Evolutionary conservation across 371 early-diverging fungal species (phyloP), one percentile per base, ranked within the genome.

Genomic region (Phascolomyces articulosus): DNA sequence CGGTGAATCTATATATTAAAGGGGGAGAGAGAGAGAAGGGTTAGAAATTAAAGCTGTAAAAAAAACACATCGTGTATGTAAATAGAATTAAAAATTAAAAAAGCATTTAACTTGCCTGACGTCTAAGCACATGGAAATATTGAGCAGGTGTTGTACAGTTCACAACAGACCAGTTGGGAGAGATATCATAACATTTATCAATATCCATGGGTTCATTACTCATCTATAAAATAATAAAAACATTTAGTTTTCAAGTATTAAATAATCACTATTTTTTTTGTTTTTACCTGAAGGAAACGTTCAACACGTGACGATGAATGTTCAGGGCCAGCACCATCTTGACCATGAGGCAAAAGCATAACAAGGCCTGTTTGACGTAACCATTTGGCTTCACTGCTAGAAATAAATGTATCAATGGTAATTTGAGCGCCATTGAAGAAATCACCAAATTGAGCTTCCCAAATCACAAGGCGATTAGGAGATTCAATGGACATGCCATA

Each of bases 401-500:
- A 75, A 26, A 98, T 73, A 72, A 90, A 98, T 13, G 95, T 93
- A 77, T 98, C 98, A 67, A 98, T 90, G 26, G 96, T 91, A 63
- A 96, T 93, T 71, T 98, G 98, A 0, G 98, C 98, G 24, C 93
- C 92, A 74, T 98, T 98, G 85, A 91, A 91, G 76, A 98, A 98
- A 77, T 98, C 98, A 55, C 98, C 98, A 78, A 98, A 98, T 82
- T 98, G 98, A 0, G 98, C 98, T 73, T 98, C 98, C 98, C 98
- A 98, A 40, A 98, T 89, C 38, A 87, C 87, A 16, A 98, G 76
- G 1, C 87, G 77, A 55, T 91, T 85, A 10, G 98, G 97, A 15
- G 89, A 85, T 72, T 93, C 96, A 67, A 91, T 87, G 4, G 95
- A 93, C 76, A 94, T 89, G 47, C 98, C 98, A 60, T 93, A 91